Evolutionary conservation across 1,284 basidiomycete species (phyloP).

Genomic region (Fomitopsis betulina): DNA sequence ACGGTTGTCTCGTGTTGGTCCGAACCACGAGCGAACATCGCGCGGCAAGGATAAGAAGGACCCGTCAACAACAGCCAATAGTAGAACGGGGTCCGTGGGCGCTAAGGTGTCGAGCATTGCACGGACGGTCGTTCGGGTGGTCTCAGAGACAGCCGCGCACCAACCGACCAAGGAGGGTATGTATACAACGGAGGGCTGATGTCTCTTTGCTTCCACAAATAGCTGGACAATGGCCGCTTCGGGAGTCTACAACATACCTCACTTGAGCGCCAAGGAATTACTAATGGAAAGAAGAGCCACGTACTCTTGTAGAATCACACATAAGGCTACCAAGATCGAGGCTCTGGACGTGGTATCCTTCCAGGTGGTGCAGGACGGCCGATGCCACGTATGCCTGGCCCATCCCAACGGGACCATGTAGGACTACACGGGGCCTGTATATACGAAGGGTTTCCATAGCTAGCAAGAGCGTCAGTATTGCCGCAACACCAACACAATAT

Average conservation of each 20-base stretch:
- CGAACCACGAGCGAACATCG: conserved; percentile 94
- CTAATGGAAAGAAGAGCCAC: conserved; percentile 11
- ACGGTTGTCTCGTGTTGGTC: conserved; percentile 71
- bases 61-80: conserved; percentile 88
- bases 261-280: background rate
- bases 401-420: conserved; percentile 84
- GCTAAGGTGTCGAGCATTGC: conserved; percentile 89
- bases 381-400: conserved; percentile 90
- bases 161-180: conserved; percentile 89
- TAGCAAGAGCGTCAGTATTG: conserved; percentile 28
- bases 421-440: conserved; percentile 84
- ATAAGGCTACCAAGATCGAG: conserved; percentile 88
- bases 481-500: background rate
- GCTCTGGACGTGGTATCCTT: conserved; percentile 94
- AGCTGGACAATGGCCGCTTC: conserved; percentile 94
- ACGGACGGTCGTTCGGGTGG: conserved; percentile 79
- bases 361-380: conserved; percentile 89
- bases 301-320: conserved; percentile 84
- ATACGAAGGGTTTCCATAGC: conserved; percentile 91
- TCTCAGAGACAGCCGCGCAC: conserved; percentile 83
- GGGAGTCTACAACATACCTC: conserved; percentile 53
- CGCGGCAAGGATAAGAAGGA: conserved; percentile 64
- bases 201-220: conserved; percentile 97
- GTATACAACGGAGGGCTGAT: conserved; percentile 94
- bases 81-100: conserved; percentile 88